phyloP scores from a whole-genome alignment of 78 protist genomes.

The Chrysochromulina parva region DNA sequence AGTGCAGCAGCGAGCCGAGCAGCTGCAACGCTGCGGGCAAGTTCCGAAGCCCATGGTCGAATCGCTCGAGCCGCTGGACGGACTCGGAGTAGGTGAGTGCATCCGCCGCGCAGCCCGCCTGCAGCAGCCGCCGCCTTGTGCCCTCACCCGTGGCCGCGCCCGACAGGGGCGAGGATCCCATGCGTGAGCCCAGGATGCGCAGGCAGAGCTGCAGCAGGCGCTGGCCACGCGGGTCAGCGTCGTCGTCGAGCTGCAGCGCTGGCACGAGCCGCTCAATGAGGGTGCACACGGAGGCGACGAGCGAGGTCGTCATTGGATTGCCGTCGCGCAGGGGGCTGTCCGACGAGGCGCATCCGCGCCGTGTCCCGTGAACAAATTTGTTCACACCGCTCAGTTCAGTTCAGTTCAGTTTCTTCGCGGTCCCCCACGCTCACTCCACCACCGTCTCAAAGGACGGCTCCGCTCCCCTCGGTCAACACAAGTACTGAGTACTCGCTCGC shows the following conservation, averaged over 20 bases:
- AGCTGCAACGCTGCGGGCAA: background rate
- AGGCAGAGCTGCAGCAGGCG: background rate
- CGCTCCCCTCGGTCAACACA: too few species aligned
- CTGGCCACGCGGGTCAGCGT: background rate
- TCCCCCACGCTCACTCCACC: too few species aligned
- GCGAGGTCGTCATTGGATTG: background rate
- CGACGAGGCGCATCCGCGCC: too few species aligned
- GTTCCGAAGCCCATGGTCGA: background rate
- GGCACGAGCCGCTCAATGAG: background rate
- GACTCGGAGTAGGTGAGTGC: background rate
- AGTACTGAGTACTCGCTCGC: too few species aligned
- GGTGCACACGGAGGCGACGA: background rate
- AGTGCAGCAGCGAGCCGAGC: background rate
- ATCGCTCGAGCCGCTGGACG: background rate
- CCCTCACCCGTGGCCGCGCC: background rate
- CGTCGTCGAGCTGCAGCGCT: background rate
- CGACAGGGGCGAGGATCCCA: background rate
- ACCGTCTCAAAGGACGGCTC: too few species aligned
- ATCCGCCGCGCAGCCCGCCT: background rate
- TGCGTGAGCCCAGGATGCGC: background rate
- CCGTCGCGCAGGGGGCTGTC: too few species aligned
- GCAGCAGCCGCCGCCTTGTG: background rate
- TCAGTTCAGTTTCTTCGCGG: too few species aligned
- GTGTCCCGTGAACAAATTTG: too few species aligned
- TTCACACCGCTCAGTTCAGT: too few species aligned